Evolutionary conservation across 805 yeast genomes (phyloP).

Genomic region (Suhomyces sp.): DNA sequence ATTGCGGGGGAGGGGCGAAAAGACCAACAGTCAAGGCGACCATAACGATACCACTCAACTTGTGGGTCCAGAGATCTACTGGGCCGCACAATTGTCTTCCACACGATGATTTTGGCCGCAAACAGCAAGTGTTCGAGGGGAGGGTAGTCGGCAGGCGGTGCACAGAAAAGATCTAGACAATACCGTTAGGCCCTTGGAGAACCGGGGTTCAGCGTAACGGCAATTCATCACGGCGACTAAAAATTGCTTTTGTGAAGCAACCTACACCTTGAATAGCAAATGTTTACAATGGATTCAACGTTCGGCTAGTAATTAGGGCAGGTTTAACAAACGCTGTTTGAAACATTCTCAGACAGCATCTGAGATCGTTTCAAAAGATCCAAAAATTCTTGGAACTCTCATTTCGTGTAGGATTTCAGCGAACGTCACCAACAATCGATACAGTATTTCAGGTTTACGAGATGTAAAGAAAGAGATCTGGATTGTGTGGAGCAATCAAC

Average conservation of each 20-base stretch:
- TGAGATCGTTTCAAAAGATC: background rate
- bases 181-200: background rate
- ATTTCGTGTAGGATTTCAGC: background rate
- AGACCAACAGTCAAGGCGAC: background rate
- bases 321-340: background rate
- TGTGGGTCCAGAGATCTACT: background rate
- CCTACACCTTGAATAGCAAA: background rate
- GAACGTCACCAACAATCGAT: background rate
- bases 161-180: background rate
- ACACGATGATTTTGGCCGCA: background rate
- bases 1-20: background rate
- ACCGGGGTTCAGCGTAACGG: background rate
- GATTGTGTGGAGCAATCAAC: background rate
- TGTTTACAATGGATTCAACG: background rate
- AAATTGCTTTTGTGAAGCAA: background rate
- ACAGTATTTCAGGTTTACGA: background rate
- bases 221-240: background rate
- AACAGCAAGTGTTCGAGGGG: background rate
- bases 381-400: background rate
- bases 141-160: background rate
- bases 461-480: background rate
- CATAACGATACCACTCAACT: background rate
- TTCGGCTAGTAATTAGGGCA: background rate
- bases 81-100: background rate
- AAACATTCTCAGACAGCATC: background rate